phyloP scores from a whole-genome alignment of 805 yeast genomes.

The Zygoascus biomembranicola region DNA sequence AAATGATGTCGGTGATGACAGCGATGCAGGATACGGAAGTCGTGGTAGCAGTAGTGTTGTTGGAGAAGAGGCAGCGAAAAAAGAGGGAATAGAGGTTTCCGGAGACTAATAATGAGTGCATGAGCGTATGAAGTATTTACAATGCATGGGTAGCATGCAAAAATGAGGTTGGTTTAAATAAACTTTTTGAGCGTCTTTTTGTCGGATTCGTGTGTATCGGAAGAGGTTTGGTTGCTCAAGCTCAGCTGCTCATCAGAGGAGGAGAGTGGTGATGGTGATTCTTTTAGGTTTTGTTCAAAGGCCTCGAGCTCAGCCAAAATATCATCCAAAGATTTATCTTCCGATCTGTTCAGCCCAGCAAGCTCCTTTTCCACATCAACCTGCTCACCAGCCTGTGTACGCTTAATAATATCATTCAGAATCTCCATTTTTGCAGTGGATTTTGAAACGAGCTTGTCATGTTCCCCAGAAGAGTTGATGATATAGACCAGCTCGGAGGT shows the following conservation, averaged over 20 bases:
- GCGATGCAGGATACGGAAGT: neutral
- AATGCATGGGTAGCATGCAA: neutral
- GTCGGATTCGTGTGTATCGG: neutral
- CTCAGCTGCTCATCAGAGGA: neutral
- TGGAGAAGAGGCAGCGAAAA: neutral
- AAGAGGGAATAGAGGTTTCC: neutral
- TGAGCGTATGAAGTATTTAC: neutral
- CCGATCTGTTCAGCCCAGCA: constrained; percentile 26
- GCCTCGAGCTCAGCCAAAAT: constrained; percentile 23
- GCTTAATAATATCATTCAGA: constrained; percentile 32
- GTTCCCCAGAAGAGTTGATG: constrained; percentile 34
- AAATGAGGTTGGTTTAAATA: neutral
- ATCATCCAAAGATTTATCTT: constrained; percentile 18
- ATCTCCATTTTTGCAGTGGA: constrained; percentile 32
- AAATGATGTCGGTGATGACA: neutral
- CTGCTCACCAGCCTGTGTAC: constrained; percentile 33
- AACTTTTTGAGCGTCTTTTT: neutral
- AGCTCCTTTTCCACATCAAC: constrained; percentile 38
- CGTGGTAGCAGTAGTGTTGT: neutral
- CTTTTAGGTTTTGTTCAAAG: constrained; percentile 15
- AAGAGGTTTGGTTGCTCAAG: neutral
- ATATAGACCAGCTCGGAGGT: constrained; percentile 42
- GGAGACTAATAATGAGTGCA: neutral
- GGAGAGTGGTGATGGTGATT: neutral
- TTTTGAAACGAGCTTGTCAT: constrained; percentile 34